Evolutionary conservation across 257 asterid genomes (phyloP).

Genomic region (Fraxinus excelsior): DNA sequence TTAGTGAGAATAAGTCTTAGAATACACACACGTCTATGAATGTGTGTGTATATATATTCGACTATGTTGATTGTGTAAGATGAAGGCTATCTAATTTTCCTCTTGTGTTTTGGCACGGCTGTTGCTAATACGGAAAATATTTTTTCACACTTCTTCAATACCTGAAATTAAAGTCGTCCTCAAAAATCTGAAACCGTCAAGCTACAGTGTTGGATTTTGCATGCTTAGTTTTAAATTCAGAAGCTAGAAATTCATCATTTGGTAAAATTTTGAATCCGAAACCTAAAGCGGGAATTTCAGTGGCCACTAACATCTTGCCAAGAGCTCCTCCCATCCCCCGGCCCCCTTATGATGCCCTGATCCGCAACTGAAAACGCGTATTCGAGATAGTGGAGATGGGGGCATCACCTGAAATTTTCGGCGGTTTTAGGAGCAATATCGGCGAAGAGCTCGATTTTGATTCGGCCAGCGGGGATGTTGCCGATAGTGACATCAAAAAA

Average conservation of each 20-base stretch:
- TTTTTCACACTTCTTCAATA: neutral
- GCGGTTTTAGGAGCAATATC: constrained; percentile 91
- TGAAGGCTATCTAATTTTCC: neutral
- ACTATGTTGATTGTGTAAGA: no score
- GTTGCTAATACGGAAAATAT: neutral
- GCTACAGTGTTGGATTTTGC: neutral
- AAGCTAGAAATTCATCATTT: neutral
- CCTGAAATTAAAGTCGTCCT: neutral
- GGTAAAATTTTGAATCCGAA: neutral
- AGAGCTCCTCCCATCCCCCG: neutral
- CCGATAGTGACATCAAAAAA: constrained; percentile 92
- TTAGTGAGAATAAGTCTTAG: neutral
- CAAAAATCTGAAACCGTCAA: neutral
- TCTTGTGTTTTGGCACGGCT: neutral
- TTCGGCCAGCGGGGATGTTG: constrained; percentile 89
- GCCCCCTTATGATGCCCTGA: neutral
- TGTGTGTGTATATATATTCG: no score
- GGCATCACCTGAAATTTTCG: constrained; percentile 76
- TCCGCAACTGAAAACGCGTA: neutral
- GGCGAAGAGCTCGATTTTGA: constrained; percentile 98
- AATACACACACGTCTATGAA: neutral
- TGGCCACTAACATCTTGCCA: neutral
- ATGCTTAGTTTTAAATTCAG: neutral
- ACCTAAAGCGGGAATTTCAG: neutral
- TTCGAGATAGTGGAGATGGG: neutral